Base-by-base conservation (phyloP, 352 stramenopile genomes). In the Globisporangium heterothallicum region DNA sequence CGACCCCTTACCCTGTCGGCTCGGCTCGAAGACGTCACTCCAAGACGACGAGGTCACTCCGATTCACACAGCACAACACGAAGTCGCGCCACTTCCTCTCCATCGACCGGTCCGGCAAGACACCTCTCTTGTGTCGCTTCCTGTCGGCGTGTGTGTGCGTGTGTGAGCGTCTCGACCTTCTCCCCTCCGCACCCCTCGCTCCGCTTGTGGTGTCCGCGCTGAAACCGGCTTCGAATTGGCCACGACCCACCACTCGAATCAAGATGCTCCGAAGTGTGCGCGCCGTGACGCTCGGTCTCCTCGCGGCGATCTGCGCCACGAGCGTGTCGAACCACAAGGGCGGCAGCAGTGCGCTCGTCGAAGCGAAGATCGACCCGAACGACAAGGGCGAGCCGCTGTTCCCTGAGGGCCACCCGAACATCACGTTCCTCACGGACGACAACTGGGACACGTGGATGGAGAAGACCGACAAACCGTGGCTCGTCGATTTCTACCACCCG, bases 401-500 rank as follows among this genome's bases (percentile, higher is more conserved):
- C 61, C 69, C 75, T 0, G 68, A 86, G n/a, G 72, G 66, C n/a
- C 78, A 92, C 64, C 78, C 81, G 6, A 92, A 92, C 60, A 80
- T 92, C 68, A 92, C 81, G 64, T 92, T 78, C 68, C 67, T 92
- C 58, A 92, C 81, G 41, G 81, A 92, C 66, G 68, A 80, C 38
- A 92, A 92, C 68, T 92, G 75, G 72, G 72, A 90, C 62, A 57
- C 72, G 36, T 71, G 80, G 63, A 75, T 86, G 64, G 51, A 63
- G 51, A 77, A 85, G 63, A 87, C 78, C 40, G 74, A 86, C 63
- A 84, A 85, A 46, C 81, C 81, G 25, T 92, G 81, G 81, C 61
- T 92, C 44, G 70, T 92, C 22, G 78, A 92, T 66, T 92, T 92
- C 59, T 92, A 92, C 59, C 81, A 92, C 56, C 81, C 81, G 7